These are phyloP conservation scores for Neltuma alba DNA, from an alignment of 306 rosid genomes.

Conservation along the genomic window DNA sequence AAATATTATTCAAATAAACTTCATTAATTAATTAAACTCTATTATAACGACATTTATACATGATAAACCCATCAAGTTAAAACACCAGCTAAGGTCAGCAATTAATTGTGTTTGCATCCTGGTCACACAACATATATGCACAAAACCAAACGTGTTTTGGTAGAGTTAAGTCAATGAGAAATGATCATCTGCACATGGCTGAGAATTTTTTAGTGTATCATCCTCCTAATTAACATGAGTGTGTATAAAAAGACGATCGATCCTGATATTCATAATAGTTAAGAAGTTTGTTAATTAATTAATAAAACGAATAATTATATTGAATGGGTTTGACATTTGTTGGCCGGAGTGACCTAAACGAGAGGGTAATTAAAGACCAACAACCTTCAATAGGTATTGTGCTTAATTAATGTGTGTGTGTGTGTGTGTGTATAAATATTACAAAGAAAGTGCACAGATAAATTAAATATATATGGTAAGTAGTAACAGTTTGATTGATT, in stretches of 20 bases:
- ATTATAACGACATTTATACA: background rate
- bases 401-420: background rate
- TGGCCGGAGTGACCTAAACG: constrained; percentile 32
- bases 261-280: background rate
- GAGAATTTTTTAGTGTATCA: background rate
- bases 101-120: background rate
- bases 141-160: background rate
- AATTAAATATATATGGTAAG: background rate
- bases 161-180: background rate
- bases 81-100: background rate
- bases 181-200: constrained; percentile 1
- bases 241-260: background rate
- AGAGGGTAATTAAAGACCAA: constrained; percentile 24
- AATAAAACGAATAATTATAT: background rate
- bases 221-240: background rate
- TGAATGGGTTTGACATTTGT: constrained; percentile 41
- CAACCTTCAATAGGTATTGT: constrained; percentile 28
- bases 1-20: background rate
- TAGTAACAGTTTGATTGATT: constrained; percentile 32
- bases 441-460: constrained; percentile 47
- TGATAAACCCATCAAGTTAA: background rate
- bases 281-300: background rate
- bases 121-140: background rate
- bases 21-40: background rate
- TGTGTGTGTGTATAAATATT: no score